Evolutionary conservation across 306 rosid genomes (phyloP).

Genomic region (Castanea crenata): DNA sequence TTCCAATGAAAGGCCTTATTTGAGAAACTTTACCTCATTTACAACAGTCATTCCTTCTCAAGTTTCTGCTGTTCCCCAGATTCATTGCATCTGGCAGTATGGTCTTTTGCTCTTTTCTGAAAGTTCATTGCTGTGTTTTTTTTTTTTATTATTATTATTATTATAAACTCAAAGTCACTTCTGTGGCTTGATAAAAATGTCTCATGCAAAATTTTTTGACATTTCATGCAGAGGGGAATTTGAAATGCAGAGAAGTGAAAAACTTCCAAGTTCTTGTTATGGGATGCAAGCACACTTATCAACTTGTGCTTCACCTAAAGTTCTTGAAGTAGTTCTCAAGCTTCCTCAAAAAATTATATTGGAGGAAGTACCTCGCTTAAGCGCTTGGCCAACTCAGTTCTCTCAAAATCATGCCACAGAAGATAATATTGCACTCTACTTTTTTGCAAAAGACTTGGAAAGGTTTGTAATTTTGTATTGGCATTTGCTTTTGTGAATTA

Average conservation of each 20-base stretch:
- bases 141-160: neutral
- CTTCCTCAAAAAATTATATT: slow-evolving; percentile 29
- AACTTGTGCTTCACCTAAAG: slow-evolving; percentile 17
- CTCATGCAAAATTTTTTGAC: neutral
- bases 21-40: slow-evolving; percentile 2
- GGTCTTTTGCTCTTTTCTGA: slow-evolving; percentile 4
- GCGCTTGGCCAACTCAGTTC: slow-evolving; percentile 38
- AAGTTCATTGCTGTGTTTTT: neutral
- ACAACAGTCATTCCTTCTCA: neutral
- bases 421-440: slow-evolving; percentile 36
- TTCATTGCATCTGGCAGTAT: slow-evolving; percentile 33
- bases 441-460: slow-evolving; percentile 25
- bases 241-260: slow-evolving; percentile 19
- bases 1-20: slow-evolving; percentile 15
- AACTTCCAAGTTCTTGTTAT: slow-evolving; percentile 8
- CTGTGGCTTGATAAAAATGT: neutral
- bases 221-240: slow-evolving; percentile 39
- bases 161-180: neutral
- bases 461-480: slow-evolving; percentile 34
- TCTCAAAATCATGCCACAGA: slow-evolving; percentile 12
- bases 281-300: slow-evolving; percentile 46
- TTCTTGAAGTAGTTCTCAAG: slow-evolving; percentile 23
- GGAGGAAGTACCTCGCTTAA: slow-evolving; percentile 41
- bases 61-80: slow-evolving; percentile 5
- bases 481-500: neutral